Percentiles rank a stretch among this genome's conserved stretches.
Conservation (phyloP, 345 rosid genomes). For the Isatis tinctoria region DNA sequence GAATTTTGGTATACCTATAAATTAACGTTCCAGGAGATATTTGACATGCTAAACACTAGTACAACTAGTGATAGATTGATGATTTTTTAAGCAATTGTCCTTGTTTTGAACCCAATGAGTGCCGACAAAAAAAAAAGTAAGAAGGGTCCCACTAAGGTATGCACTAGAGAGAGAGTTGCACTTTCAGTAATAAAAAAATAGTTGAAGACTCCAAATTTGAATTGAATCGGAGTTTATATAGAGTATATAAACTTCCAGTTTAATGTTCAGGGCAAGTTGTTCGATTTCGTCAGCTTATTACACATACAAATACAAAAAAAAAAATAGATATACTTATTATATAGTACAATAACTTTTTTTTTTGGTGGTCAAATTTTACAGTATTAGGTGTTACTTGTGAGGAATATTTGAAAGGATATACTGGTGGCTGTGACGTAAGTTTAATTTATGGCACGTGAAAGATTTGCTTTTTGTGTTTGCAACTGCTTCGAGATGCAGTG, state of each 20-base stretch:
- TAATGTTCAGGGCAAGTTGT: conserved; percentile 9
- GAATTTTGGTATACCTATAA: background rate
- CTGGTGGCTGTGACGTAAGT: conserved; percentile 16
- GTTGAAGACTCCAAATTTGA: conserved; percentile 21
- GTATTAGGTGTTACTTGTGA: background rate
- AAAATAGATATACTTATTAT: background rate
- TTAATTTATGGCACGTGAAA: conserved; percentile 28
- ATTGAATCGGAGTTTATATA: background rate
- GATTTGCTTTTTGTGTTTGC: background rate
- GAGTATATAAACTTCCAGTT: background rate
- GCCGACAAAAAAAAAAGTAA: too few relatives aligned
- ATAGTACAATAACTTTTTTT: background rate
- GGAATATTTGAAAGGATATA: conserved; percentile 25
- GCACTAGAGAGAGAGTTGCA: background rate
- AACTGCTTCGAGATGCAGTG: conserved; percentile 13
- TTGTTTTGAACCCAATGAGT: background rate
- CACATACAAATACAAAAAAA: background rate
- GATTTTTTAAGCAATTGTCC: background rate
- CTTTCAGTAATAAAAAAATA: background rate
- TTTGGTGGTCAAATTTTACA: conserved; percentile 16
- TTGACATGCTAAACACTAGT: background rate
- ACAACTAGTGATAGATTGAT: background rate
- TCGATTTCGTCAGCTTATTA: conserved; percentile 1
- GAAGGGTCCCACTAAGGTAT: background rate
- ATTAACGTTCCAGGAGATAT: background rate